Percentiles rank a stretch among this genome's conserved stretches.
phyloP scores from a whole-genome alignment of 2,329 filamentous ascomycete genomes.

The Corynespora cassiicola region DNA sequence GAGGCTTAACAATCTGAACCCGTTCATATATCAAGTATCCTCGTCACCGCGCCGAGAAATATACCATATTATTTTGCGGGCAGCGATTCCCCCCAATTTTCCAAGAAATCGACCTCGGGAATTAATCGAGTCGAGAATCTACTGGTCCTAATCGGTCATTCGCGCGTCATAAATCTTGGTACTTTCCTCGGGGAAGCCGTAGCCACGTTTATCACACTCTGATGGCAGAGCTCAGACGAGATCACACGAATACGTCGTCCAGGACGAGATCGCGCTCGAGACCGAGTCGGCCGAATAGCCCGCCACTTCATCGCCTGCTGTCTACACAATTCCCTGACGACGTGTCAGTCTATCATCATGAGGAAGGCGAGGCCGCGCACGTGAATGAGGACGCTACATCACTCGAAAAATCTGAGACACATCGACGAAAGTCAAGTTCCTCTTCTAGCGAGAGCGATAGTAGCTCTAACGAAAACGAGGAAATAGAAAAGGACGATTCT shows the following conservation, averaged over 20 bases:
- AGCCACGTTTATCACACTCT: not conserved
- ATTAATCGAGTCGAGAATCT: too few species aligned
- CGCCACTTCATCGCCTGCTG: constrained; percentile 31
- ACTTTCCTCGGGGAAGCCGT: too few species aligned
- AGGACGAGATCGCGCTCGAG: constrained; percentile 33
- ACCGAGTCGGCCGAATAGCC: constrained; percentile 23
- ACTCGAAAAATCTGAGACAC: constrained; percentile 31
- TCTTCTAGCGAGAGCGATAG: constrained; percentile 17
- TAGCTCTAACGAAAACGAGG: constrained; percentile 14
- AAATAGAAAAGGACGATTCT: constrained; percentile 18
- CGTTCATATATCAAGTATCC: too few species aligned
- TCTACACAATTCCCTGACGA: constrained; percentile 42
- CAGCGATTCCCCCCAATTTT: too few species aligned
- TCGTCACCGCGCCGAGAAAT: too few species aligned
- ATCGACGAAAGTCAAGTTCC: constrained; percentile 20
- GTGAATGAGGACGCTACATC: constrained; percentile 27
- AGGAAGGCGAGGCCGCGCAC: constrained; percentile 32
- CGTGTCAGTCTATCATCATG: constrained; percentile 42
- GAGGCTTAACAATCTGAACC: too few species aligned
- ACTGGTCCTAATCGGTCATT: too few species aligned
- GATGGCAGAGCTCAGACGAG: constrained; percentile 16
- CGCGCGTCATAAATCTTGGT: too few species aligned
- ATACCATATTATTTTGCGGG: too few species aligned
- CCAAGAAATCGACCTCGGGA: too few species aligned
- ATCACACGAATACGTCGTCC: constrained; percentile 13